A percentile compares a stretch with the other conserved stretches of the same genome.
phyloP scores from a whole-genome alignment of 352 stramenopile species.

The Phytopythium oedochilum region DNA sequence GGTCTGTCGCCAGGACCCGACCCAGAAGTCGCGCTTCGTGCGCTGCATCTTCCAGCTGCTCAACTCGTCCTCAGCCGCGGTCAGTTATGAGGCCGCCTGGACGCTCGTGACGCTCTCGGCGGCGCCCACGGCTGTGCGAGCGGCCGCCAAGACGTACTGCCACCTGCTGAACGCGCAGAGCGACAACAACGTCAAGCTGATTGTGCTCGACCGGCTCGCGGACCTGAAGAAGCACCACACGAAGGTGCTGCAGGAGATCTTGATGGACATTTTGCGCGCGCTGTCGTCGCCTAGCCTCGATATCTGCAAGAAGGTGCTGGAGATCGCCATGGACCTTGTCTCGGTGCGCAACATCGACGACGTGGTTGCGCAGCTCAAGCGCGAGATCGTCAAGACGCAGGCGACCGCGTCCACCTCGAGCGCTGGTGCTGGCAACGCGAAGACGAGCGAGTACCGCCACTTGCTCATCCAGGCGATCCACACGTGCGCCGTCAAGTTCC shows the following conservation, averaged over 20 bases:
- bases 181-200: slow-evolving; percentile 99
- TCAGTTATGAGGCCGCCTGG: slow-evolving; percentile 99
- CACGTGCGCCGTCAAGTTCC: slow-evolving; percentile 96
- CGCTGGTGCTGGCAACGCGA: slow-evolving; percentile 72
- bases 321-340: slow-evolving; percentile 98
- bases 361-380: slow-evolving; percentile 90
- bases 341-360: slow-evolving; percentile 97
- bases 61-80: slow-evolving; percentile 85
- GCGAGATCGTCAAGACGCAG: slow-evolving; percentile 89
- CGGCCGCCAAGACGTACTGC: slow-evolving; percentile 96
- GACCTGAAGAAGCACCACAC: slow-evolving; percentile 96
- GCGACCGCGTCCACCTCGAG: slow-evolving; percentile 44
- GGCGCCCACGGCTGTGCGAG: slow-evolving; percentile 97
- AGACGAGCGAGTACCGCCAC: slow-evolving; percentile 95
- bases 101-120: slow-evolving; percentile 98
- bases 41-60: slow-evolving; percentile 98
- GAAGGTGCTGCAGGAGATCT: slow-evolving; percentile 97
- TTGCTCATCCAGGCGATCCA: slow-evolving; percentile 99
- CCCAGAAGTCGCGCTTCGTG: slow-evolving; percentile 99
- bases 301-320: slow-evolving; percentile 98
- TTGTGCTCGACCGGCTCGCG: slow-evolving; percentile 97
- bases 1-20: slow-evolving; percentile 96
- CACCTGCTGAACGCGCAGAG: slow-evolving; percentile 97
- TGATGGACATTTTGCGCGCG: slow-evolving; percentile 99
- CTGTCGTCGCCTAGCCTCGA: slow-evolving; percentile 96